Base-by-base conservation (phyloP, 345 rosid species). In the Psidium friedrichsthalianum region DNA sequence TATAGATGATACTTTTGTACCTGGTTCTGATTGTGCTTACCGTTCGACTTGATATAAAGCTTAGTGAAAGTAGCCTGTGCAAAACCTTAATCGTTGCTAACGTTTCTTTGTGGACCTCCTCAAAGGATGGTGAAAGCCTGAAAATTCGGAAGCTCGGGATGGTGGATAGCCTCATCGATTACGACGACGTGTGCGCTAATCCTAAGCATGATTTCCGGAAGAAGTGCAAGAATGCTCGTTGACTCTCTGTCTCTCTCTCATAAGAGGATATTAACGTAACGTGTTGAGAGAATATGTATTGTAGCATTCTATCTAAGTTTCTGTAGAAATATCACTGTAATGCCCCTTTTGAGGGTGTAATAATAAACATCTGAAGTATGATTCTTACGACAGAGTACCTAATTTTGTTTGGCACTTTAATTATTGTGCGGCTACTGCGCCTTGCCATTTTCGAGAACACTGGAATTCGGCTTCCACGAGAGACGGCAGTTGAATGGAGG, bases 151-250 rank as follows among this genome's bases (percentile, higher is more conserved):
- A 86, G 87, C 85, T 82, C 51, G 18, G 83, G 85, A 51, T 42
- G 64, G 83, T 54, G 32, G 81, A 82, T 22, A 40, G 49, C 18
- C 55, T 86, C 82, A 51, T 69, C 3, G 88, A 86, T 61, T 86
- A 86, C 24, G 88, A 74, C 27, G 85, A 61, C 11, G 85, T 47
- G 55, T 83, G 88, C 12, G 56, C 88, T 25, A 86, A 83, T 16
- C 85, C 83, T 15, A 74, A n/a, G 85, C 88, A 86, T 55, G 88
- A 86, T 69, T 85, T 83, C 42, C 20, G 85, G 24, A 86, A 20
- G 74, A 86, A 54, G 15, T 82, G 87, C 85, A 83, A 69, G 81
- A 82, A 83, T 52, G 53, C 25, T 54, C 85, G 47, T 52, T 86
- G 53, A 86, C 20, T 56, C 25, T 27, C 83, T 51, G 40, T 59